A percentile compares a stretch with the other conserved stretches of the same genome.
phyloP scores from a whole-genome alignment of 1,139 yeast species.

The Debaryomyces subglobosus region DNA sequence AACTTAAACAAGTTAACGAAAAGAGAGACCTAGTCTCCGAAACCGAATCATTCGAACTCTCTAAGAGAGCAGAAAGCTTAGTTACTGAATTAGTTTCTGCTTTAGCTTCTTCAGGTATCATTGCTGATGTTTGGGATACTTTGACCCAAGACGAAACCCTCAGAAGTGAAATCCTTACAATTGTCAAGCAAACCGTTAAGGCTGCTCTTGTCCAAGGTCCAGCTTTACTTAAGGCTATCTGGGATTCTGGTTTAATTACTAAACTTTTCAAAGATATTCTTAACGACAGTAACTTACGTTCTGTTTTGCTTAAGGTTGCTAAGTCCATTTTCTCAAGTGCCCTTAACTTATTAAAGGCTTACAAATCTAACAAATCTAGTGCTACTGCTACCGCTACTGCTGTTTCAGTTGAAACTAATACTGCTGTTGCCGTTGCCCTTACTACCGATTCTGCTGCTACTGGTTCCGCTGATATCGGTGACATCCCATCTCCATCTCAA shows the following conservation, averaged over 20 bases:
- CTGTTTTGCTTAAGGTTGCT: constrained; percentile 39
- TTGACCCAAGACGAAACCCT: constrained; percentile 38
- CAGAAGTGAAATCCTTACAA: constrained; percentile 26
- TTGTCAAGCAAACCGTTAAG: constrained; percentile 37
- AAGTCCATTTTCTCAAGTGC: constrained; percentile 39
- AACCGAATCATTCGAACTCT: constrained; percentile 31
- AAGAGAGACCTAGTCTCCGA: constrained; percentile 40
- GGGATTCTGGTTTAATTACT: constrained; percentile 47
- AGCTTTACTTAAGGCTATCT: constrained; percentile 45
- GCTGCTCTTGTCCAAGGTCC: constrained; percentile 47
- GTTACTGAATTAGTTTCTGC: constrained; percentile 43
- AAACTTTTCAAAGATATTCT: constrained; percentile 36
- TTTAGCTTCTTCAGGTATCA: constrained; percentile 43
- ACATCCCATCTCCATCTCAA: constrained; percentile 6
- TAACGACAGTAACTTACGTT: constrained; percentile 38
- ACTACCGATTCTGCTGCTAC: constrained; percentile 11
- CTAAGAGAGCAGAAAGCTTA: constrained; percentile 44
- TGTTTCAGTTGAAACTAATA: constrained; percentile 11
- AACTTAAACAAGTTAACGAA: constrained; percentile 33
- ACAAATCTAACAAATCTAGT: constrained; percentile 19
- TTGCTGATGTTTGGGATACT: constrained; percentile 39
- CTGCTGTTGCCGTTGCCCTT: constrained; percentile 13
- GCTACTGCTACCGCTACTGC: constrained; percentile 19
- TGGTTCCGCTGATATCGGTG: constrained; percentile 6
- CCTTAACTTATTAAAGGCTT: constrained; percentile 30